A percentile compares a stretch with the other conserved stretches of the same genome.
Evolutionary conservation across 225 moss, liverwort and hornwort genomes (phyloP).

Genomic region (Takakia lepidozioides): DNA sequence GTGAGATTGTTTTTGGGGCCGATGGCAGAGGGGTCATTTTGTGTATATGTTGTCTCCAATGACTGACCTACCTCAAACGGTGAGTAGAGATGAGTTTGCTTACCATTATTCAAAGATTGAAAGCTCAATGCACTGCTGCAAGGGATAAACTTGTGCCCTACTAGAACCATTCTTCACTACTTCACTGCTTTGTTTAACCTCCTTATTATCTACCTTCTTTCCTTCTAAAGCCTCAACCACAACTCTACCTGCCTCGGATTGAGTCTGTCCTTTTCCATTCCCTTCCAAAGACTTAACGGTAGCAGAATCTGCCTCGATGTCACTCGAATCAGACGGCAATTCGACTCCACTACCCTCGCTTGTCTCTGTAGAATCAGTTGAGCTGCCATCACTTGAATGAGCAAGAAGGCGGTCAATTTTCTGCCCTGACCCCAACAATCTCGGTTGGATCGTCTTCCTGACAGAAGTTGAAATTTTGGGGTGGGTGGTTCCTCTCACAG

Average conservation of each 20-base stretch:
- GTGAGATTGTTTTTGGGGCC: too few species aligned
- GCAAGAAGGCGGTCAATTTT: slow-evolving; percentile 8
- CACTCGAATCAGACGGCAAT: slow-evolving; percentile 43
- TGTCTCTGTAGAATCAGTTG: slow-evolving; percentile 21
- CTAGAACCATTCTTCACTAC: too few species aligned
- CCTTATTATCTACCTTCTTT: slow-evolving; percentile 12
- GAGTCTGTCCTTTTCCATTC: slow-evolving; percentile 8
- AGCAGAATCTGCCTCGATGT: slow-evolving; percentile 17
- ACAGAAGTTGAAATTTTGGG: slow-evolving; percentile 12
- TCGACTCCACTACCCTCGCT: slow-evolving; percentile 20
- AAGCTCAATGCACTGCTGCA: too few species aligned
- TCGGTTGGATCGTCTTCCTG: background rate
- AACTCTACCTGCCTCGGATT: slow-evolving; percentile 4
- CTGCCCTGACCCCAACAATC: slow-evolving; percentile 4
- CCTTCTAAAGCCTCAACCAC: slow-evolving; percentile 37
- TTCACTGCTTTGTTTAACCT: too few species aligned
- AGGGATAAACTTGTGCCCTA: too few species aligned
- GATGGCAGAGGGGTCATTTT: too few species aligned
- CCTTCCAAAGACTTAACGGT: slow-evolving; percentile 11
- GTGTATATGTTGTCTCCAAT: too few species aligned
- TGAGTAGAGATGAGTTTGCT: too few species aligned
- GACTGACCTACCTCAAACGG: too few species aligned
- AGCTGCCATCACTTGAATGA: slow-evolving; percentile 17
- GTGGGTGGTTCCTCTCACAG: background rate
- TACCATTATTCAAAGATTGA: too few species aligned